phyloP scores from a whole-genome alignment of 495 filamentous ascomycete genomes.

The Aspergillus diversus region DNA sequence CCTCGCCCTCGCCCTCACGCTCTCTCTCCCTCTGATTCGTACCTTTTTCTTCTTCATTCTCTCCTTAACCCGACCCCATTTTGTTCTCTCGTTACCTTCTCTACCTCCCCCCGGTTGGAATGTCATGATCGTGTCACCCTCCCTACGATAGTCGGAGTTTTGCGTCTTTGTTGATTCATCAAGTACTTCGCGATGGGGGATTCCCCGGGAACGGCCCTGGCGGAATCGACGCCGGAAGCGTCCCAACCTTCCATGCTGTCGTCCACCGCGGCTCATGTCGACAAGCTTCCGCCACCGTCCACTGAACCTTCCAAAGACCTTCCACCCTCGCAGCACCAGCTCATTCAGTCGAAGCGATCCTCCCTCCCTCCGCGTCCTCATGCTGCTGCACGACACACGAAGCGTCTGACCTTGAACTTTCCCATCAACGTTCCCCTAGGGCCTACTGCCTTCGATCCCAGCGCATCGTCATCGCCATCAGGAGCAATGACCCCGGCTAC shows the following conservation, averaged over 20 bases:
- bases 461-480: conserved; percentile 44
- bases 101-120: not conserved
- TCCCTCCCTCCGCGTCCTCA: conserved; percentile 56
- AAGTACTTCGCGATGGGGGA: conserved; percentile 39
- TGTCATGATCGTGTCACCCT: conserved; percentile 20
- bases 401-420: conserved; percentile 80
- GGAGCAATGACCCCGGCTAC: conserved; percentile 43
- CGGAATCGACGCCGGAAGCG: conserved; percentile 40
- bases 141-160: conserved; percentile 8
- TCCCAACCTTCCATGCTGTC: conserved; percentile 32
- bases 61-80: conserved; percentile 8
- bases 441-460: conserved; percentile 31
- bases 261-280: conserved; percentile 18
- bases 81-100: conserved; percentile 1
- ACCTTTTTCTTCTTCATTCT: conserved; percentile 3
- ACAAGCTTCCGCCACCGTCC: conserved; percentile 15
- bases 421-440: conserved; percentile 58
- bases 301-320: conserved; percentile 7
- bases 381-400: conserved; percentile 62
- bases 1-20: conserved; percentile 7
- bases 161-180: conserved; percentile 26
- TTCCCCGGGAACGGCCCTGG: conserved; percentile 38
- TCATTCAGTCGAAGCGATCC: conserved; percentile 46
- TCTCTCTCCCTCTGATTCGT: conserved; percentile 2
- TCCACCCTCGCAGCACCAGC: not conserved